phyloP scores from a whole-genome alignment of 768 basidiomycete species.

The Lactarius hatsudake region DNA sequence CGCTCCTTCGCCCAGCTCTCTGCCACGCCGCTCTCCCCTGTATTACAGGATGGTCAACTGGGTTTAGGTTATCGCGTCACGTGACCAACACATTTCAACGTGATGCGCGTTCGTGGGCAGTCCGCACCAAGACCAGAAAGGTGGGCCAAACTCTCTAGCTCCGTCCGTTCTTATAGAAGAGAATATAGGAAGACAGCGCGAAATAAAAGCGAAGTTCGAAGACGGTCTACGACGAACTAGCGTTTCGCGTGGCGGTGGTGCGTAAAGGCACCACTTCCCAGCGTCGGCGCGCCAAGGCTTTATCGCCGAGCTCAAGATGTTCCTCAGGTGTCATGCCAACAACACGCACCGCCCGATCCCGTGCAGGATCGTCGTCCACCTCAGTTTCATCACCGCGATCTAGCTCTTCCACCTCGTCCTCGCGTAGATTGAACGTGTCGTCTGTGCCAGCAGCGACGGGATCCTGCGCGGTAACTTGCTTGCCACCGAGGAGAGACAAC shows the following conservation, averaged over 20 bases:
- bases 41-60: no score
- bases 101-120: no score
- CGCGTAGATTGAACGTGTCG: conserved; percentile 51
- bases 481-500: conserved; percentile 45
- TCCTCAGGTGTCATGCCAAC: conserved; percentile 47
- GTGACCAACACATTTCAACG: no score
- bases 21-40: neutral
- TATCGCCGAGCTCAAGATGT: conserved; percentile 33
- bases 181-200: neutral
- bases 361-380: conserved; percentile 68
- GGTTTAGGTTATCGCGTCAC: no score
- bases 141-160: neutral
- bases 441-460: conserved; percentile 28
- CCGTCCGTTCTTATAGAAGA: neutral
- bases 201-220: neutral
- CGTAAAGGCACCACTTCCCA: conserved; percentile 51
- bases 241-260: conserved; percentile 25
- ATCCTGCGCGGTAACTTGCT: conserved; percentile 7
- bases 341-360: conserved; percentile 54
- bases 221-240: neutral
- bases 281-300: conserved; percentile 41
- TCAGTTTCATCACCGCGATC: conserved; percentile 77
- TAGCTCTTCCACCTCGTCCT: conserved; percentile 76
- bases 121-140: no score
- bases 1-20: no score